phyloP scores from a whole-genome alignment of 1,284 basidiomycete species.

The Trichosporon ovoides region DNA sequence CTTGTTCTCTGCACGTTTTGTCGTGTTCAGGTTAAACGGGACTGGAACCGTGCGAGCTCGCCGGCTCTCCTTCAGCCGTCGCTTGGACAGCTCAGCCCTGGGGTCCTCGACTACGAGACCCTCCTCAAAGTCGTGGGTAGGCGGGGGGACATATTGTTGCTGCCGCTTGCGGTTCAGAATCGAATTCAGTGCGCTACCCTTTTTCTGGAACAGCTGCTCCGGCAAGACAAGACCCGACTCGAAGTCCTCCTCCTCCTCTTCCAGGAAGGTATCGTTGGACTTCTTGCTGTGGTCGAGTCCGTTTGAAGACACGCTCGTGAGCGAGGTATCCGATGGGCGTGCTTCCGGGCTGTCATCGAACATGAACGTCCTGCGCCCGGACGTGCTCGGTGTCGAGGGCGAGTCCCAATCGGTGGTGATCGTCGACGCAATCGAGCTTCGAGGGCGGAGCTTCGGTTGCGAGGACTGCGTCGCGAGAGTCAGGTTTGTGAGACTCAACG shows the following conservation, averaged over 20 bases:
- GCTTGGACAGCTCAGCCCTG: conserved; percentile 34
- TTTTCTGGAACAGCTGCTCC: conserved; percentile 33
- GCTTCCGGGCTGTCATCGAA: neutral
- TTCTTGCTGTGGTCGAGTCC: conserved; percentile 20
- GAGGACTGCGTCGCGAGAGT: conserved; percentile 31
- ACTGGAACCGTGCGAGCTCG: conserved; percentile 21
- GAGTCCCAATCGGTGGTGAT: conserved; percentile 26
- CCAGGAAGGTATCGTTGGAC: conserved; percentile 9
- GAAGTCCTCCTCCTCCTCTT: conserved; percentile 39
- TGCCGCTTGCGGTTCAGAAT: conserved; percentile 44
- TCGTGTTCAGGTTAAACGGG: conserved; percentile 19
- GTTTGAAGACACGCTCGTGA: conserved; percentile 29
- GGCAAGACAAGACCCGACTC: conserved; percentile 40
- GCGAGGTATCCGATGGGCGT: conserved; percentile 22
- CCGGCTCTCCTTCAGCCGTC: conserved; percentile 28
- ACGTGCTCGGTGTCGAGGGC: conserved; percentile 20
- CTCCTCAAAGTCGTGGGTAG: conserved; percentile 36
- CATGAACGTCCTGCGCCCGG: conserved; percentile 19
- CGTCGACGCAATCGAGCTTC: conserved; percentile 33
- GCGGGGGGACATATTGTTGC: conserved; percentile 28
- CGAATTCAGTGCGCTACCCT: conserved; percentile 37
- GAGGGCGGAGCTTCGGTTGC: conserved; percentile 21
- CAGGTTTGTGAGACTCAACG: conserved; percentile 41
- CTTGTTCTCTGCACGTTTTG: conserved; percentile 1
- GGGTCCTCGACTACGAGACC: conserved; percentile 45